Evolutionary conservation across 2,329 filamentous ascomycete genomes (phyloP), one percentile per base, ranked within the genome.

Genomic region (Alternaria brassicae): DNA sequence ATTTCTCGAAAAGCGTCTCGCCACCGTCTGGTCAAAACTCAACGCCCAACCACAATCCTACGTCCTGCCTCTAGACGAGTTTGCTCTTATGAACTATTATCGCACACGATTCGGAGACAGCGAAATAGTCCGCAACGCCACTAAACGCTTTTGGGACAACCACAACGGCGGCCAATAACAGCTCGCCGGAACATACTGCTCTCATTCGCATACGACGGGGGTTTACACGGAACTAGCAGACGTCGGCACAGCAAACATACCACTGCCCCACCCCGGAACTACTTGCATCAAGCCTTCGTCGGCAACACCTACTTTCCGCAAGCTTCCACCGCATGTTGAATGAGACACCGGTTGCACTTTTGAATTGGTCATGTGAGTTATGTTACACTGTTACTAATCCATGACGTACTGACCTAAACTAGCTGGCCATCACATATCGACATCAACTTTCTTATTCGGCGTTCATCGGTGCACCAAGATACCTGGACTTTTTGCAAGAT

Each of bases 31-130:
- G 91, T 74, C 73, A 41, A 88, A 86, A 68, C 84, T 96, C 56
- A 80, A 88, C 68, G 81, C 82, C 3, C 81, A 89, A 30, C 90
- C 90, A 1, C 79, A 85, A 50, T 81, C 82, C n/a, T 96, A 94
- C 77, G 78, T 95, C 64, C 88, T 96, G 81, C 87, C 82, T 32
- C 82, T 85, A 62, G 88, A 92, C 77, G 92, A 96, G 79, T 96
- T 95, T 72, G 87, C 91, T 54, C 84, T 96, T 60, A 93, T 96
- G 86, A 96, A 95, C 81, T 94, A 89, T 78, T 94, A 90, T 77
- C 89, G 91, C 62, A 79, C 85, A 62, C 85, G 89, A 9, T 92
- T 90, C 72, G 76, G 80, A 28, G 85, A 86, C 60, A 80, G 79
- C 15, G 72, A 77, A 25, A 71, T 85, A 48, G 81, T 84, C 21